Evolutionary conservation across 345 rosid genomes (phyloP), one percentile per base, ranked within the genome.

Genomic region (Raphanus sativus): DNA sequence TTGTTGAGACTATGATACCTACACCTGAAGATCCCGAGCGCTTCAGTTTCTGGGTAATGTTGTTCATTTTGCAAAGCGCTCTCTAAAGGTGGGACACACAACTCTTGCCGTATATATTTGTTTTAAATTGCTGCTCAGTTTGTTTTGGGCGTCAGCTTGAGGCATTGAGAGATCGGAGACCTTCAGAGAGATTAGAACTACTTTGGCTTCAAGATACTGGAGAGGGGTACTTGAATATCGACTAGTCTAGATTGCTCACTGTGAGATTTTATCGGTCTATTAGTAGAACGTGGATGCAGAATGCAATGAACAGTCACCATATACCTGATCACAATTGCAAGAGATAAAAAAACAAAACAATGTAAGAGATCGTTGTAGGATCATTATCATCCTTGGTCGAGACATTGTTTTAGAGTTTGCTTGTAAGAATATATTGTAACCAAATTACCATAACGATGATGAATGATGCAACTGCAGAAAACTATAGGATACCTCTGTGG

Each of bases 1-100:
- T 86, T 70, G 77, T 82, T 64, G 98, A 94, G 83, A 81, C 81
- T 29, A 92, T 90, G 95, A 89, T 94, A 88, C 98, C 98, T 15
- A 63, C 86, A 11, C 76, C 86, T 54, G 81, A 82, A 72, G 97
- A 92, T 83, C 97, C 96, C 0, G 99, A 95, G 79, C 85, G 84
- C 71, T 92, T 95, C 84, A 92, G 99, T 81, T 94, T 92, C 80
- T 94, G 98, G 97, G 98, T 94, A 86, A 67, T 40, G 21, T 68
- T 71, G 24, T 74, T 73, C 13, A 55, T 30, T 73, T 7, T 55
- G 11, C 24, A 54, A 77, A 67, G 64, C 69, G 26, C 34, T 81
- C 33, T 71, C 45, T 58, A 75, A 16, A 59, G 61, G 40, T 75
- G 71, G 40, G 40, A 26, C 30, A 70, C 17, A 70, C 17, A 50